Percentiles rank a stretch among this genome's conserved stretches.
phyloP scores from a whole-genome alignment of 2,329 filamentous ascomycete species.

The Colletotrichum nymphaeae region DNA sequence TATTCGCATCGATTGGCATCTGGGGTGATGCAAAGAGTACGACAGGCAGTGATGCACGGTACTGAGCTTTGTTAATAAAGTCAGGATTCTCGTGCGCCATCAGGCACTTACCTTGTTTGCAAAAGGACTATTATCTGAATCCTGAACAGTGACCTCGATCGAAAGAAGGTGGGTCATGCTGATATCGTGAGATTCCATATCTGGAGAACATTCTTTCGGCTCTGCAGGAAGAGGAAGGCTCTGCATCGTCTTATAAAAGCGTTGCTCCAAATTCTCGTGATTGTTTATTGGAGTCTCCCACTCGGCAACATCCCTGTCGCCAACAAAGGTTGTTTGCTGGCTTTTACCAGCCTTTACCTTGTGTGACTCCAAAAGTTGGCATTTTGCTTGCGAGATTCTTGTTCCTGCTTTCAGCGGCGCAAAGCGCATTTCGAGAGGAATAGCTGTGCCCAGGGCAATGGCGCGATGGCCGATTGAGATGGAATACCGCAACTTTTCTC shows the following conservation, averaged over 20 bases:
- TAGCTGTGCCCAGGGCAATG: constrained; percentile 13
- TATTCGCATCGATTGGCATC: constrained; percentile 5
- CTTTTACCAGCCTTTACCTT: not conserved
- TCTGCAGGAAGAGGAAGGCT: constrained; percentile 7
- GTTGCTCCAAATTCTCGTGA: not conserved
- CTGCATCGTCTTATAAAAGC: not conserved
- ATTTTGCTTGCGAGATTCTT: not conserved
- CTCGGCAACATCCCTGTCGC: not conserved
- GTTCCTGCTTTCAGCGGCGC: not conserved
- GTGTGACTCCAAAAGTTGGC: constrained; percentile 9
- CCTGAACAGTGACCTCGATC: not conserved
- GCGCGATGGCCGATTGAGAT: constrained; percentile 15
- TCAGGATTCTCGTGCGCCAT: not conserved
- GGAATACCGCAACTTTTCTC: not conserved
- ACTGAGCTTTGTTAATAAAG: not conserved
- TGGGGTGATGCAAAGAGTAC: constrained; percentile 12
- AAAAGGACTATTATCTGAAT: not conserved
- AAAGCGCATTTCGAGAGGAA: constrained; percentile 15
- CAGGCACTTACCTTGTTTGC: not conserved
- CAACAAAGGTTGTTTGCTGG: not conserved
- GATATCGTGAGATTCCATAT: not conserved
- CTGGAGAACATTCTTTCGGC: constrained; percentile 11
- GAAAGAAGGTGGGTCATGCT: constrained; percentile 13
- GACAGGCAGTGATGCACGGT: not conserved
- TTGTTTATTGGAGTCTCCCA: constrained; percentile 2